These are phyloP conservation scores for Hydrangea macrophylla DNA, from an alignment of 148 eudicot species.

Conservation along the genomic window DNA sequence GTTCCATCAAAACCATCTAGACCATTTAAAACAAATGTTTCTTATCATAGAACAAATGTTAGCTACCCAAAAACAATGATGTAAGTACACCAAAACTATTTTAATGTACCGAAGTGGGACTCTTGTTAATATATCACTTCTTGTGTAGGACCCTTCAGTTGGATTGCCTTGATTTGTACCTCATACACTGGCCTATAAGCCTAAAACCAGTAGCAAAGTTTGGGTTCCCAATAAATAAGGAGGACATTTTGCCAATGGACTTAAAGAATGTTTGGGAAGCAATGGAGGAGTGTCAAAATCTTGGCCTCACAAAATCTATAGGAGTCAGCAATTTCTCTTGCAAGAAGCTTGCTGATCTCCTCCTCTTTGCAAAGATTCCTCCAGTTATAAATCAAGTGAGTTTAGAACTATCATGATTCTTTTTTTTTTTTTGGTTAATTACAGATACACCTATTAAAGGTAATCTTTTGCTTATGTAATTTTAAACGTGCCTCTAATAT, in stretches of 20 bases:
- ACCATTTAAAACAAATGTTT: no score
- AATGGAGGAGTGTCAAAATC: conserved; percentile 24
- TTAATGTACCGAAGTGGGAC: no score
- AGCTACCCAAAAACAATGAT: no score
- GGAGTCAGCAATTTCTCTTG: conserved; percentile 29
- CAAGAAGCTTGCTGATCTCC: conserved; percentile 17
- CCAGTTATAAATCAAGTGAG: conserved; percentile 22
- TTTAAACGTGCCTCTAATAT: no score
- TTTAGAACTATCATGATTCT: no score
- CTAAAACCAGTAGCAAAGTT: neutral
- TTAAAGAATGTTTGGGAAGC: conserved; percentile 27
- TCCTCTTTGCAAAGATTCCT: conserved; percentile 15
- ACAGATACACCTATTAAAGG: no score
- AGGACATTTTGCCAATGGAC: conserved; percentile 19
- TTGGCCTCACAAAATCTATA: conserved; percentile 18
- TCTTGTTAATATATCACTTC: no score
- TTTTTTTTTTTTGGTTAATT: no score
- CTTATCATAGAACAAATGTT: no score
- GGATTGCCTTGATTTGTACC: conserved; percentile 30
- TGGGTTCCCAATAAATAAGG: neutral
- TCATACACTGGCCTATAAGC: conserved; percentile 24
- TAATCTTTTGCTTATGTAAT: no score
- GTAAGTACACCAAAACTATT: no score
- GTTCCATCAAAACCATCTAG: no score
- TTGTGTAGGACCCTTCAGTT: conserved; percentile 19